Conservation (phyloP, 768 basidiomycete species). For the Exidia glandulosa region DNA sequence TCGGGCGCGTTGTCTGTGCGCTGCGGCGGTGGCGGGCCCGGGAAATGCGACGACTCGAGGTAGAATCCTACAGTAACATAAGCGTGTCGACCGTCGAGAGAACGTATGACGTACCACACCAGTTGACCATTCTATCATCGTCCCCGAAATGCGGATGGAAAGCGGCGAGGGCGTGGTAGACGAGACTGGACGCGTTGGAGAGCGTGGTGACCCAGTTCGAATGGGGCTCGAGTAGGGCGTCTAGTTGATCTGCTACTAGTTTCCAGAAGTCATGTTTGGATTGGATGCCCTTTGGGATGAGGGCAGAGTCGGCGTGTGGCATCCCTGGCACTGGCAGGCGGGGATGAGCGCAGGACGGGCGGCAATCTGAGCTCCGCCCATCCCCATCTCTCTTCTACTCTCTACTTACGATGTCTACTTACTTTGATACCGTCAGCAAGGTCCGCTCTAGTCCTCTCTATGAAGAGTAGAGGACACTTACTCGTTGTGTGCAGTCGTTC, state of each 20-base stretch:
- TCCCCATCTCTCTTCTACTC: too few species aligned
- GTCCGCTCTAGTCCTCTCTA: neutral
- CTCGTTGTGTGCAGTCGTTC: conserved; percentile 55
- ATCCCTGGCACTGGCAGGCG: conserved; percentile 25
- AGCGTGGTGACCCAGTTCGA: conserved; percentile 85
- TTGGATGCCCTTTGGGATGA: conserved; percentile 57
- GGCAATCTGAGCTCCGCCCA: neutral
- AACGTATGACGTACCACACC: conserved; percentile 67
- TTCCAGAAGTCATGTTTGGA: conserved; percentile 74
- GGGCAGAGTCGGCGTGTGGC: conserved; percentile 76
- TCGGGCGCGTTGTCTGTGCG: conserved; percentile 5
- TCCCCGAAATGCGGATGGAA: conserved; percentile 56
- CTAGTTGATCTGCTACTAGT: conserved; percentile 57
- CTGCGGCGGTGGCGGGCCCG: conserved; percentile 23
- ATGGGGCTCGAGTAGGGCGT: conserved; percentile 51
- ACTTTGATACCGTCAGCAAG: conserved; percentile 53
- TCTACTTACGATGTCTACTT: conserved; percentile 50
- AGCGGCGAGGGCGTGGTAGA: conserved; percentile 66
- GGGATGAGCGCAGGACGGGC: neutral
- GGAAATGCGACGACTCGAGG: conserved; percentile 54
- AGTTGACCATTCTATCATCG: conserved; percentile 66
- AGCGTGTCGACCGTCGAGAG: neutral
- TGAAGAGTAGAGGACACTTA: neutral
- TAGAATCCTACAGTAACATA: conserved; percentile 62
- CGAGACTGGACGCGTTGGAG: conserved; percentile 69